Evolutionary conservation across 495 filamentous ascomycete genomes (phyloP).

Genomic region (Aspergillus carlsbadensis): DNA sequence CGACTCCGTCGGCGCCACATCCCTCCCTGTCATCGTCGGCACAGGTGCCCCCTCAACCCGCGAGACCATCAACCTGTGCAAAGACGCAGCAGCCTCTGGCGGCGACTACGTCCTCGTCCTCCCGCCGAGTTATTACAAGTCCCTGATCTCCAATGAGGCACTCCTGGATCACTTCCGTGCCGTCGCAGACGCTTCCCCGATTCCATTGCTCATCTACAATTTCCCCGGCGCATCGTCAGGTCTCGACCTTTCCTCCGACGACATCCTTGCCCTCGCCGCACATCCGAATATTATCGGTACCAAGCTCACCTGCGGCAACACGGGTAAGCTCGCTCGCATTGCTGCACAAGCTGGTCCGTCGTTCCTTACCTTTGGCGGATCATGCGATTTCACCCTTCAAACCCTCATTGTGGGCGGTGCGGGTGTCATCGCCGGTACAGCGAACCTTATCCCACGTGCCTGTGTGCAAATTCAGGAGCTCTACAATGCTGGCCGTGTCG

Average conservation of each 20-base stretch:
- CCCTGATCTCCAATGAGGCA: constrained; percentile 55
- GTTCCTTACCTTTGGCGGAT: constrained; percentile 85
- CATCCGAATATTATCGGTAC: constrained; percentile 88
- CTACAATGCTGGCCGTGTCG: constrained; percentile 65
- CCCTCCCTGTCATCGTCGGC: constrained; percentile 79
- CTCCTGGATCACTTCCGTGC: constrained; percentile 72
- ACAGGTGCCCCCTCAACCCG: constrained; percentile 82
- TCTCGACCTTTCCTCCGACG: constrained; percentile 78
- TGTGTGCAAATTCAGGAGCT: constrained; percentile 71
- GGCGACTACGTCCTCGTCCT: constrained; percentile 84
- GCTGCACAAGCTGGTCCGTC: constrained; percentile 60
- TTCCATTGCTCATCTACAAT: constrained; percentile 93
- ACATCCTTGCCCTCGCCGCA: constrained; percentile 68
- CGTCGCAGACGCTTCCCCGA: constrained; percentile 77
- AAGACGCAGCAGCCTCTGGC: constrained; percentile 70
- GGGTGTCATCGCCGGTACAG: constrained; percentile 81
- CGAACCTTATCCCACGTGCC: constrained; percentile 77
- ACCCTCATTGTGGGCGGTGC: constrained; percentile 80
- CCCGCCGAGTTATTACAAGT: constrained; percentile 81
- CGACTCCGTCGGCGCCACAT: constrained; percentile 63
- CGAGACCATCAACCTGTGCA: constrained; percentile 78
- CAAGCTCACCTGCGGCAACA: constrained; percentile 94
- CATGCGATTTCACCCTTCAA: constrained; percentile 85
- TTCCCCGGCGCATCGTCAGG: constrained; percentile 81
- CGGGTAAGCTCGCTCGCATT: constrained; percentile 83